Base-by-base conservation (phyloP, 2,329 filamentous ascomycete species). In the Exophiala aquamarina region DNA sequence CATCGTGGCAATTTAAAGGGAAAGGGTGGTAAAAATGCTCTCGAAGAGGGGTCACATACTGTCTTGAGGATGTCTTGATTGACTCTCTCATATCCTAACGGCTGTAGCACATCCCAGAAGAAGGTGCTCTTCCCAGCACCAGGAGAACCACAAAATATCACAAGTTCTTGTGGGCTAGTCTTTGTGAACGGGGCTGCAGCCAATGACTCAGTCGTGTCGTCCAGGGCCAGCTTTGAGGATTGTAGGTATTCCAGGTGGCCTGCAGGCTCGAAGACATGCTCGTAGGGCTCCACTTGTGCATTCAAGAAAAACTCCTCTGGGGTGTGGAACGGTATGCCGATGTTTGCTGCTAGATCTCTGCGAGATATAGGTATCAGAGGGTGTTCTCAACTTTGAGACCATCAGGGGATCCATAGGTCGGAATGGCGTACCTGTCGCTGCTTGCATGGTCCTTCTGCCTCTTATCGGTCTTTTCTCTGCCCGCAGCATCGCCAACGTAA, bases 101-200 rank as follows among this genome's bases (percentile, higher is more conserved):
- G 86, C 63, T 90, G 76, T 28, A 97, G 72, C 55, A 87, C 72
- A 52, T 78, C 83, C 82, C 85, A 89, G 69, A 86, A 96, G 61
- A 93, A 95, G 0, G 89, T 92, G 31, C 89, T 95, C 68, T 98
- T 97, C 14, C 93, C 93, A 2, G 89, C 83, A 1, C 88, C 91
- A 0, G 93, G 93, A 38, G 87, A 89, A 1, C 93, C 93, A 61
- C 88, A 92, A 64, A 95, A 89, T 6, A 97, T 68, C 18, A 97
- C 80, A 11, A 97, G 72, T 45, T 96, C 91, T 55, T 82, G 67
- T 4, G 78, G 66, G 59, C 85, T 81, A 41, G 74, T 78, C 69
- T 84, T 89, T 37, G 77, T 73, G 55, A 80, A 72, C 3, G 52
- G 48, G 3, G 45, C 31, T 14, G 41, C 29, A 33, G 48, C 41